A percentile compares a stretch with the other conserved stretches of the same genome.
Evolutionary conservation across 768 basidiomycete genomes (phyloP).

Genomic region (Rhodotorula taiwanensis): DNA sequence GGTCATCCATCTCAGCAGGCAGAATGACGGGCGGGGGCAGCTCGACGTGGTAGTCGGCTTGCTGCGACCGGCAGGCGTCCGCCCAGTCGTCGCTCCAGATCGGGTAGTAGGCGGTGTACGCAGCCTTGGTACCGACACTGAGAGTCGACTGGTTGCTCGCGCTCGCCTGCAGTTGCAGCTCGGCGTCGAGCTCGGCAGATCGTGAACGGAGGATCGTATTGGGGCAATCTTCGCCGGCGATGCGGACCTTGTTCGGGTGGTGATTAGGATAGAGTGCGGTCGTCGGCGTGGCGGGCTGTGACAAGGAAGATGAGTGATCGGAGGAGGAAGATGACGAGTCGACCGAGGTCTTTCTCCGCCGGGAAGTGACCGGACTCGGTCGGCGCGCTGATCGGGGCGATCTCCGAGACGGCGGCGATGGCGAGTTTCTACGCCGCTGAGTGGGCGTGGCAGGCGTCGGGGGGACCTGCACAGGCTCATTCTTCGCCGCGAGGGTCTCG

Average conservation of each 20-base stretch:
- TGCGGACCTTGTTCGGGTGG: slow-evolving; percentile 22
- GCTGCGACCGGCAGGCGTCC: slow-evolving; percentile 18
- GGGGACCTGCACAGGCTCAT: slow-evolving; percentile 1
- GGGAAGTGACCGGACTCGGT: neutral
- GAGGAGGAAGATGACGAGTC: slow-evolving; percentile 30
- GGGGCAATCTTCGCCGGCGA: slow-evolving; percentile 17
- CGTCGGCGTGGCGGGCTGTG: slow-evolving; percentile 30
- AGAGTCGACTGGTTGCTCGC: slow-evolving; percentile 1
- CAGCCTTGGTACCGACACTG: slow-evolving; percentile 20
- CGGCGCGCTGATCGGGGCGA: neutral
- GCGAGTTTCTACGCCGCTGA: slow-evolving; percentile 10
- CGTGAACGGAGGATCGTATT: neutral
- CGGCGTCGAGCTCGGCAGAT: slow-evolving; percentile 2
- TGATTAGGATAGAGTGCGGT: neutral
- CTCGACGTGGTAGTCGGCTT: slow-evolving; percentile 16
- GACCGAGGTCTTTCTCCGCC: slow-evolving; percentile 17
- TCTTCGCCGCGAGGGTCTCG: slow-evolving; percentile 3
- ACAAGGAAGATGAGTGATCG: slow-evolving; percentile 9
- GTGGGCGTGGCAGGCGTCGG: slow-evolving; percentile 31
- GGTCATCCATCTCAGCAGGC: slow-evolving; percentile 13
- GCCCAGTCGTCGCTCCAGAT: slow-evolving; percentile 33
- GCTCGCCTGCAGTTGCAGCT: no score
- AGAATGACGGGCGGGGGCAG: slow-evolving; percentile 21
- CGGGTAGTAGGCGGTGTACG: slow-evolving; percentile 35
- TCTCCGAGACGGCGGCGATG: neutral